These are phyloP conservation scores for Russula dissimulans DNA, from an alignment of 768 basidiomycete genomes.

Conservation along the genomic window DNA sequence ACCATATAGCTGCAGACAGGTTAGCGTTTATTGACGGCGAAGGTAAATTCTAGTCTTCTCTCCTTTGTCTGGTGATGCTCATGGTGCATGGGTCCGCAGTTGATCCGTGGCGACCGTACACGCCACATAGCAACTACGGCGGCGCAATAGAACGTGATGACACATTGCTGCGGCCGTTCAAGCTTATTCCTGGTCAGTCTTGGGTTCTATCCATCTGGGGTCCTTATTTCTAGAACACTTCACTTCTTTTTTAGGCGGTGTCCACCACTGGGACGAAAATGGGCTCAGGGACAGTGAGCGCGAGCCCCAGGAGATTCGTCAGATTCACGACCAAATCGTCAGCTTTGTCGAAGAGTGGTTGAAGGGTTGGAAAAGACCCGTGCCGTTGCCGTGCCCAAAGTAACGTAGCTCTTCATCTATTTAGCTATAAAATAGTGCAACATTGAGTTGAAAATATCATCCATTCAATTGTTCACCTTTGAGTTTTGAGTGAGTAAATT, in stretches of 20 bases:
- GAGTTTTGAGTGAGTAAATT: too few species aligned
- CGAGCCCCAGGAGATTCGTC: constrained; percentile 71
- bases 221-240: background rate
- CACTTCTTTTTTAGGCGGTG: constrained; percentile 37
- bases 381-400: too few species aligned
- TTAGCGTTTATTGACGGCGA: constrained; percentile 86
- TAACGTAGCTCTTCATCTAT: too few species aligned
- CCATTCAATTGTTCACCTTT: background rate
- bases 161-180: constrained; percentile 70
- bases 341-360: constrained; percentile 74
- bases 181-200: constrained; percentile 70
- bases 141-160: constrained; percentile 54
- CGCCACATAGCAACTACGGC: constrained; percentile 63
- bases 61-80: background rate
- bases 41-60: constrained; percentile 31
- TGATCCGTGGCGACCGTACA: constrained; percentile 86
- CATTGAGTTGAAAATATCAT: too few species aligned
- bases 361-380: constrained; percentile 28
- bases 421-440: too few species aligned
- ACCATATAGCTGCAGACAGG: constrained; percentile 66
- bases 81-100: constrained; percentile 32
- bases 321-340: constrained; percentile 75
- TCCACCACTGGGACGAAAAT: constrained; percentile 74
- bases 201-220: background rate
- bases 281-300: constrained; percentile 49